Evolutionary conservation across 208 protist species (phyloP).

Genomic region (Leishmania mexicana): DNA sequence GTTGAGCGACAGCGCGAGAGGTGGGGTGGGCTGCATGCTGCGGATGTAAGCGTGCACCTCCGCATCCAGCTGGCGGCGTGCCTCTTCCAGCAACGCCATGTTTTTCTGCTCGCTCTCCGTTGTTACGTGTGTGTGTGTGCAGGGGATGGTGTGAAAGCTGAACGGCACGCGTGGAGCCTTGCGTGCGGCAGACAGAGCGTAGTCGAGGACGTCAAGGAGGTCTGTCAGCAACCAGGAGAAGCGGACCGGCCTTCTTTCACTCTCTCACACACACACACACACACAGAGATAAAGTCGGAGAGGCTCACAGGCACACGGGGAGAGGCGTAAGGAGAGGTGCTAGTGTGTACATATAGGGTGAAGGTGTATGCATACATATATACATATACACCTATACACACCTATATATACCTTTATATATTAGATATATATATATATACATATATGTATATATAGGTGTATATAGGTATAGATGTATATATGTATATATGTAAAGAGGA

Average conservation of each 20-base stretch:
- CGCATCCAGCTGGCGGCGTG: slow-evolving; percentile 24
- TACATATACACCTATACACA: no score
- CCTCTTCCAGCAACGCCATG: slow-evolving; percentile 33
- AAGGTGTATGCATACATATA: neutral
- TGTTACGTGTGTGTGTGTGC: neutral
- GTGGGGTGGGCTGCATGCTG: slow-evolving; percentile 28
- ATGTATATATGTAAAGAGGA: neutral
- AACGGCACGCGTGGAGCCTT: neutral
- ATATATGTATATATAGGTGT: neutral
- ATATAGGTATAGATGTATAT: no score
- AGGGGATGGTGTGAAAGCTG: neutral
- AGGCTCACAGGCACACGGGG: no score
- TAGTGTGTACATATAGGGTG: no score
- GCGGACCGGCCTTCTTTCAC: no score
- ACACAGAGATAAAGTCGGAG: no score
- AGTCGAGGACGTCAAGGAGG: no score
- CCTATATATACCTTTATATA: no score
- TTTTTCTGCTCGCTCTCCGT: neutral
- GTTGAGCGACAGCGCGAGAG: slow-evolving; percentile 28
- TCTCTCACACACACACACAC: no score
- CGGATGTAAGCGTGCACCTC: slow-evolving; percentile 21
- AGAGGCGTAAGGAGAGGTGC: no score
- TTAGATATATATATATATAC: neutral
- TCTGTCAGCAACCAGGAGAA: neutral
- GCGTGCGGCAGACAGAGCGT: neutral